These are phyloP conservation scores for Daedalea quercina DNA, from an alignment of 768 basidiomycete genomes.

Conservation along the genomic window DNA sequence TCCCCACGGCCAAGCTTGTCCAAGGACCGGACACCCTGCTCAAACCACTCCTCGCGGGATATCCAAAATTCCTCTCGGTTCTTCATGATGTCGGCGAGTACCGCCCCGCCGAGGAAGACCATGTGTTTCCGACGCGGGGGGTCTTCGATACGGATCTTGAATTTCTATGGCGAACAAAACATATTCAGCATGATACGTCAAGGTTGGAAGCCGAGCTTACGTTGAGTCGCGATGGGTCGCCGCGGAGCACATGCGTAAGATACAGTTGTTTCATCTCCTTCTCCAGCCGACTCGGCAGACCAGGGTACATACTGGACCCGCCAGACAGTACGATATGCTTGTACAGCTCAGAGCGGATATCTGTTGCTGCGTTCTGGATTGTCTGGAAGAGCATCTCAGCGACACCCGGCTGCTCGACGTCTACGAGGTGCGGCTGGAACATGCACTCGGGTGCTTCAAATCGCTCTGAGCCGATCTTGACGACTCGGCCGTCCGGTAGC, in stretches of 20 bases:
- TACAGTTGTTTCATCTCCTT: slow-evolving; percentile 99
- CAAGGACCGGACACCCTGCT: slow-evolving; percentile 75
- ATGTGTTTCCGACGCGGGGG: slow-evolving; percentile 97
- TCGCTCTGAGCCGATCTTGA: slow-evolving; percentile 97
- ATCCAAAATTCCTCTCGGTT: slow-evolving; percentile 93
- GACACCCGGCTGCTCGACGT: slow-evolving; percentile 93
- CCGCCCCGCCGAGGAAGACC: slow-evolving; percentile 99
- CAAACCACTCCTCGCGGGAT: slow-evolving; percentile 89
- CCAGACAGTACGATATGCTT: slow-evolving; percentile 98
- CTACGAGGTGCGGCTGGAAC: slow-evolving; percentile 99
- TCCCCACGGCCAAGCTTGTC: slow-evolving; percentile 82
- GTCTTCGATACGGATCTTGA: slow-evolving; percentile 98
- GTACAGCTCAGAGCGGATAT: slow-evolving; percentile 86
- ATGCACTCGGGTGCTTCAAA: slow-evolving; percentile 99
- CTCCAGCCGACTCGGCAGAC: slow-evolving; percentile 91
- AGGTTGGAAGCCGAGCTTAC: slow-evolving; percentile 40
- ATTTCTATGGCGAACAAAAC: slow-evolving; percentile 58
- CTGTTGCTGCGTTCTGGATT: slow-evolving; percentile 87
- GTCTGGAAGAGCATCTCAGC: slow-evolving; percentile 93
- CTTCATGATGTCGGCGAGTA: slow-evolving; percentile 98
- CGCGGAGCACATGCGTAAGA: slow-evolving; percentile 79
- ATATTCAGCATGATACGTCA: background rate
- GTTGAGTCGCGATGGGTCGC: slow-evolving; percentile 78
- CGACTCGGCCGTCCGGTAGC: slow-evolving; percentile 92
- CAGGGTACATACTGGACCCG: slow-evolving; percentile 98